phyloP scores from a whole-genome alignment of 805 yeast genomes.

The Lachancea mirantina region DNA sequence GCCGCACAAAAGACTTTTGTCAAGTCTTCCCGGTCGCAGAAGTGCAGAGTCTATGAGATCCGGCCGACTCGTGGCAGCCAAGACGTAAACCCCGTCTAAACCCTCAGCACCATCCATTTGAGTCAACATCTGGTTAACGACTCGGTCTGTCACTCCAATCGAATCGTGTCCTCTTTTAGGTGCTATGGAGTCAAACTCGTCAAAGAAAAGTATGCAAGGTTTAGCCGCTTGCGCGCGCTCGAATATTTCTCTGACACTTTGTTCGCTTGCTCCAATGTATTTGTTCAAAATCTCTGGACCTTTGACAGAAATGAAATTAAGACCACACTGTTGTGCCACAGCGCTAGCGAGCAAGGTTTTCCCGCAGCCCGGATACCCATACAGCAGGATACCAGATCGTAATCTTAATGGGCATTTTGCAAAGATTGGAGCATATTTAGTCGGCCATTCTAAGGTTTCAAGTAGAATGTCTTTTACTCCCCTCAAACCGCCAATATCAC shows the following conservation, averaged over 20 bases:
- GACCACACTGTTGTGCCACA: slow-evolving; percentile 86
- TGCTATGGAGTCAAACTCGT: slow-evolving; percentile 94
- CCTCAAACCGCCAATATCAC: slow-evolving; percentile 79
- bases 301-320: slow-evolving; percentile 86
- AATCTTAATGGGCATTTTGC: slow-evolving; percentile 78
- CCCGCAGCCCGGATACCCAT: slow-evolving; percentile 98
- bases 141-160: slow-evolving; percentile 96
- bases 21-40: slow-evolving; percentile 92
- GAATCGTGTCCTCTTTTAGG: slow-evolving; percentile 98
- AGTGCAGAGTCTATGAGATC: slow-evolving; percentile 93
- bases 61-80: slow-evolving; percentile 95
- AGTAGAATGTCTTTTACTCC: slow-evolving; percentile 68
- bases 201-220: slow-evolving; percentile 88
- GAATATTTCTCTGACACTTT: slow-evolving; percentile 84
- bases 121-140: slow-evolving; percentile 92
- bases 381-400: slow-evolving; percentile 81
- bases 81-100: slow-evolving; percentile 88
- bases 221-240: slow-evolving; percentile 92
- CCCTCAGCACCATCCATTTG: slow-evolving; percentile 99
- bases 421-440: slow-evolving; percentile 92
- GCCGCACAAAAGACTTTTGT: slow-evolving; percentile 84
- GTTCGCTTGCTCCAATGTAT: slow-evolving; percentile 96
- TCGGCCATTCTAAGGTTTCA: slow-evolving; percentile 96
- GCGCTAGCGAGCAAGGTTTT: slow-evolving; percentile 91
- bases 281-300: slow-evolving; percentile 95